These are phyloP conservation scores for Cicer pinnatifidum DNA, from an alignment of 306 rosid genomes.

Conservation along the genomic window DNA sequence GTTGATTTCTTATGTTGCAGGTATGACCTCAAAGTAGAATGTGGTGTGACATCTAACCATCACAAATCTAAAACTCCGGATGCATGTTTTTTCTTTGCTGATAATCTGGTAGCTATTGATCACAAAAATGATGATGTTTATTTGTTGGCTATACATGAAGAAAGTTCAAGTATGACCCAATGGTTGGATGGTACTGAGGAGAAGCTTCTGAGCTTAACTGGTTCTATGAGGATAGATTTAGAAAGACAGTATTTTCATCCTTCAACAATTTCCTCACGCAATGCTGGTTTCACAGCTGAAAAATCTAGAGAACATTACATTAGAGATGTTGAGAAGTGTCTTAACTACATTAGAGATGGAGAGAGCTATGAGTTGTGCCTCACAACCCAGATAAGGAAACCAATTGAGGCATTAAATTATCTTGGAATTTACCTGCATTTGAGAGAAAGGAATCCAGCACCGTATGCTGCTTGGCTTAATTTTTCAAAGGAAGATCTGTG, in stretches of 20 bases:
- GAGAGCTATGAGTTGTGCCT: constrained; percentile 97
- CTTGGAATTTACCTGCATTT: constrained; percentile 81
- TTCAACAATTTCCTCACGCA: constrained; percentile 41
- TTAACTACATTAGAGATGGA: constrained; percentile 84
- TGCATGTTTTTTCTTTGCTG: constrained; percentile 96
- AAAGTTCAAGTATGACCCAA: constrained; percentile 46
- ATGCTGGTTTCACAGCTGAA: constrained; percentile 66
- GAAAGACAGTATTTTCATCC: constrained; percentile 45
- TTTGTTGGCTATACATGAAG: constrained; percentile 70
- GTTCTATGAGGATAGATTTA: constrained; percentile 44
- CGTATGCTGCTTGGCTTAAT: constrained; percentile 97
- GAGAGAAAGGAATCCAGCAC: constrained; percentile 93
- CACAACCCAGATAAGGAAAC: constrained; percentile 87
- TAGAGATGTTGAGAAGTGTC: constrained; percentile 75
- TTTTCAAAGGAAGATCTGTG: constrained; percentile 73
- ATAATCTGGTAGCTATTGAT: constrained; percentile 80
- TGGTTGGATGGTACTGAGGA: constrained; percentile 79
- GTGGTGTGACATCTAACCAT: constrained; percentile 64
- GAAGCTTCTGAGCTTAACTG: constrained; percentile 69
- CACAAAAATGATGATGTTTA: constrained; percentile 84
- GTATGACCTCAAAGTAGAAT: constrained; percentile 91
- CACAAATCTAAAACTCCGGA: constrained; percentile 90
- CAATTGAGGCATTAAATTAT: constrained; percentile 56
- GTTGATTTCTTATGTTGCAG: constrained; percentile 60
- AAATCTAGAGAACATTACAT: constrained; percentile 76